These are phyloP conservation scores for Tetrapisispora taiwanensis DNA, from an alignment of 805 yeast genomes.

Conservation along the genomic window DNA sequence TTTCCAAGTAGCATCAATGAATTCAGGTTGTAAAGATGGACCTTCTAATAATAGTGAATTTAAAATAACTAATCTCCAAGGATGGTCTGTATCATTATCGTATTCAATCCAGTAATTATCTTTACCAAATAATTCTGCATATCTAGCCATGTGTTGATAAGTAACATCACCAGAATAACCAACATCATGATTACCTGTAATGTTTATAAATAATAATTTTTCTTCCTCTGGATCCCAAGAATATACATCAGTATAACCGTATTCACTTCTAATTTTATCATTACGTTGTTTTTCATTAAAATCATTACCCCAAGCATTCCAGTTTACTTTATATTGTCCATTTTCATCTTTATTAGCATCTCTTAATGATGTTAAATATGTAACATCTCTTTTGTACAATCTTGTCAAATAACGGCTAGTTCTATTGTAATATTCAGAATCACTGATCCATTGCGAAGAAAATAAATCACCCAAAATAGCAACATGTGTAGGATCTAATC, in stretches of 20 bases:
- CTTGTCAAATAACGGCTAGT: constrained; percentile 66
- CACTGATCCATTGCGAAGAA: constrained; percentile 90
- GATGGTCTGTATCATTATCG: constrained; percentile 49
- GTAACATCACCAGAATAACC: constrained; percentile 95
- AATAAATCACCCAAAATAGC: constrained; percentile 89
- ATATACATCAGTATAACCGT: constrained; percentile 50
- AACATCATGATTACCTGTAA: constrained; percentile 92
- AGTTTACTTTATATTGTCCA: constrained; percentile 20
- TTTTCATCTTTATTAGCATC: constrained; percentile 22
- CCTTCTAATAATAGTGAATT: constrained; percentile 83
- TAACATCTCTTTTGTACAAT: constrained; percentile 53
- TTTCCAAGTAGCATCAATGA: constrained; percentile 56
- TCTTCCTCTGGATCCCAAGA: constrained; percentile 49
- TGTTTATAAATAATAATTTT: constrained; percentile 65
- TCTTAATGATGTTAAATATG: constrained; percentile 40
- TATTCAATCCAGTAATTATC: constrained; percentile 76
- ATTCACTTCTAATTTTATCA: constrained; percentile 26
- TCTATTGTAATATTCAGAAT: constrained; percentile 77
- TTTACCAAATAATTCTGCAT: constrained; percentile 62
- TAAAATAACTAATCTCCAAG: constrained; percentile 78
- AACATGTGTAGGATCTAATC: constrained; percentile 67
- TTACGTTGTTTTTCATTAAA: constrained; percentile 10
- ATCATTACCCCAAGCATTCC: constrained; percentile 22
- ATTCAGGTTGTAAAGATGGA: constrained; percentile 71
- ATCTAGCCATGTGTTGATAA: constrained; percentile 80